Conservation (phyloP, 2,329 filamentous ascomycete genomes). For the Aspergillus calidoustus region DNA sequence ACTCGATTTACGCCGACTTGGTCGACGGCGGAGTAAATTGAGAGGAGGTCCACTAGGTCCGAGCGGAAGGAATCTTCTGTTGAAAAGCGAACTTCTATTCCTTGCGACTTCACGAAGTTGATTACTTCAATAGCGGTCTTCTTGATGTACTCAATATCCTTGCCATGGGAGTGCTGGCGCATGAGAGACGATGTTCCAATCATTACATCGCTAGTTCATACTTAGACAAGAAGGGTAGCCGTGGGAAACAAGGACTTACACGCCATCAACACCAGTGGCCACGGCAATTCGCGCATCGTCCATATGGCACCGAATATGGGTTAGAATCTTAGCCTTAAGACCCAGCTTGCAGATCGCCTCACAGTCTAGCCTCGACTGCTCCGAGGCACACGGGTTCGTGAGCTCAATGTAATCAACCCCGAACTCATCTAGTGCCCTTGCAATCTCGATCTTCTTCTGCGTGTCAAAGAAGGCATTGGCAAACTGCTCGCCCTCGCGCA, state of each 20-base stretch:
- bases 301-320: too few species aligned
- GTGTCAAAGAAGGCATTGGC: constrained; percentile 70
- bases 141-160: constrained; percentile 86
- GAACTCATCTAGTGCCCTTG: constrained; percentile 48
- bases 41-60: constrained; percentile 80
- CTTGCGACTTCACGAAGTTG: constrained; percentile 81
- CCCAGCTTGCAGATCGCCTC: too few species aligned
- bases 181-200: constrained; percentile 83
- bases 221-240: too few species aligned
- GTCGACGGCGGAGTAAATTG: constrained; percentile 83
- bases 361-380: too few species aligned
- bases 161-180: constrained; percentile 83
- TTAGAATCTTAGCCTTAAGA: too few species aligned
- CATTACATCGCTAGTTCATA: constrained; percentile 66
- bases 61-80: constrained; percentile 87
- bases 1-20: constrained; percentile 84
- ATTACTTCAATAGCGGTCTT: constrained; percentile 86
- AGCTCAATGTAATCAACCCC: too few species aligned
- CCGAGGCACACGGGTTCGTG: too few species aligned
- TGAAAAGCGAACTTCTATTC: constrained; percentile 78
- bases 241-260: constrained; percentile 51
- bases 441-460: constrained; percentile 80
- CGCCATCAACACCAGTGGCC: constrained; percentile 64
- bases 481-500: constrained; percentile 82
- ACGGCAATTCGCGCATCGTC: too few species aligned